Percentiles rank a stretch among this genome's conserved stretches.
Evolutionary conservation across 495 filamentous ascomycete species (phyloP).

Genomic region (Neurospora tetrasperma): DNA sequence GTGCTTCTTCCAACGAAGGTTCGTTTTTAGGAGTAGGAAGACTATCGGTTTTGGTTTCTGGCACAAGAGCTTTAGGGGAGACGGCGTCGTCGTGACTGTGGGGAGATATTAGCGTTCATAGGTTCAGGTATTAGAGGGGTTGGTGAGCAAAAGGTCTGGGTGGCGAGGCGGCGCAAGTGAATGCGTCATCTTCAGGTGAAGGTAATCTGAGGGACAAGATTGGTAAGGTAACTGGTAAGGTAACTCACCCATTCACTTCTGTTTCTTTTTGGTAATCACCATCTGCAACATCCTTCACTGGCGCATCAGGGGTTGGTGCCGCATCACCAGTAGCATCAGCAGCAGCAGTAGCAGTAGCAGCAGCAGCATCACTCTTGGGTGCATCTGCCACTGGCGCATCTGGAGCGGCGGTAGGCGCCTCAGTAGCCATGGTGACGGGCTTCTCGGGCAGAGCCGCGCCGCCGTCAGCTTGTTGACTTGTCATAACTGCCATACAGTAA

Average conservation of each 20-base stretch:
- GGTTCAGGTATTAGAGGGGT: not conserved
- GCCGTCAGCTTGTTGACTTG: constrained; percentile 38
- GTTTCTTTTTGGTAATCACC: constrained; percentile 3
- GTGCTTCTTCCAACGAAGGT: not conserved
- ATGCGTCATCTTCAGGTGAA: not conserved
- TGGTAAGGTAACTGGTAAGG: not conserved
- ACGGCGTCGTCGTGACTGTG: not conserved
- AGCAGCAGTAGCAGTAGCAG: not conserved
- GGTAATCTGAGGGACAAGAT: not conserved
- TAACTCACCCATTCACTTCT: constrained; percentile 24
- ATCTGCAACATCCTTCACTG: constrained; percentile 28
- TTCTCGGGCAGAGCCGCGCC: constrained; percentile 36
- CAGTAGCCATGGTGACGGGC: constrained; percentile 34
- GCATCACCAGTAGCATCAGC: not conserved
- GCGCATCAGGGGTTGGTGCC: constrained; percentile 9
- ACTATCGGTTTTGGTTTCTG: not conserved
- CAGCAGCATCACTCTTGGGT: not conserved
- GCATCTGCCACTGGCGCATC: not conserved
- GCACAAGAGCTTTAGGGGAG: not conserved
- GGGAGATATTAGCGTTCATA: not conserved
- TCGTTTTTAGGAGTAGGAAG: not conserved
- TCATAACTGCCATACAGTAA: constrained; percentile 44
- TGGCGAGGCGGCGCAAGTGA: not conserved
- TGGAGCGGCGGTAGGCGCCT: not conserved
- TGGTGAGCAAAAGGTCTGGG: not conserved